Base-by-base conservation (phyloP, 352 stramenopile species). In the Phytophthora ramorum region DNA sequence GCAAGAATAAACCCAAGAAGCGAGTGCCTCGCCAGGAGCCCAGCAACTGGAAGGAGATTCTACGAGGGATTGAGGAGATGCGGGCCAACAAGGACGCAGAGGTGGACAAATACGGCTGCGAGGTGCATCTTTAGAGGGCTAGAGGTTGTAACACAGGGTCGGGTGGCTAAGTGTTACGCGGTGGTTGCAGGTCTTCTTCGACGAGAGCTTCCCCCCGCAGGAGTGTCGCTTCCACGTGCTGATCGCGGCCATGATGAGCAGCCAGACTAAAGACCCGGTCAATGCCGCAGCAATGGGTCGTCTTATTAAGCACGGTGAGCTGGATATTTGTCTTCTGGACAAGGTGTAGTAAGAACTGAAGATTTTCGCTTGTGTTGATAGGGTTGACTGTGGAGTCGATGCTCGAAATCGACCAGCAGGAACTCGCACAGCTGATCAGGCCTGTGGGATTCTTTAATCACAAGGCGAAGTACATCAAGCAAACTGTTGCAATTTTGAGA, bases 211-310 rank as follows among this genome's bases (percentile, higher is more conserved):
- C 20, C 65, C 63, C 2, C 71, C 76, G 9, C 78, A 90, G 45
- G 62, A 87, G 19, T 56, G 69, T 47, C 85, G 94, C 38, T 99
- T 98, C 70, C 95, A 98, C 73, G 87, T 97, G 37, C 75, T 99
- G 8, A 92, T 98, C 24, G 86, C 93, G n/a, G 87, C 98, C 12
- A 99, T 99, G 95, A 79, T 99, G 41, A 98, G 91, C 47, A 98
- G 86, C 67, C 97, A 99, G 75, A 99, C 96, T 0, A 99, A 99
- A 71, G 97, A 99, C 77, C 91, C 91, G 1, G 82, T 98, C 16
- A 93, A 87, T 30, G 81, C 84, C 17, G 85, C 83, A 49, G 89
- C 81, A 35, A 88, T 96, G 87, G 66, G 63, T 30, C 72, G 90
- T 16, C 71, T 95, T 40, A 80, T 85, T 41, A 59, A 64, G 8